Percentiles rank a stretch among this genome's conserved stretches.
Conservation (phyloP, 1,139 yeast genomes). For the Protomyces arabidopsidicola region DNA sequence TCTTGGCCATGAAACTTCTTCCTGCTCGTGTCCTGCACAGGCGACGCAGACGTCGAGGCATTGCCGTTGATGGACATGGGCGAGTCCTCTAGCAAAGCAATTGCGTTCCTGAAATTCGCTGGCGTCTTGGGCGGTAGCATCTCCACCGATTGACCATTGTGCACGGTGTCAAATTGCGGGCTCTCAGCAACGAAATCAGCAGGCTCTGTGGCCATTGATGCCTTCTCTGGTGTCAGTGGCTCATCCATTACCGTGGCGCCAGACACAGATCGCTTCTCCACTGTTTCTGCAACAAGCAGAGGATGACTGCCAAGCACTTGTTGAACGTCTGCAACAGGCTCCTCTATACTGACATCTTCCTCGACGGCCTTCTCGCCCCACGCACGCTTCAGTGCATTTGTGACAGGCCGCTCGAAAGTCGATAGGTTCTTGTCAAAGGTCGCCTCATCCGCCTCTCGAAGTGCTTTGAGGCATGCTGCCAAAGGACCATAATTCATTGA, state of each 20-base stretch:
- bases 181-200: not conserved
- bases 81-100: not conserved
- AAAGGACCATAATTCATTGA: slow-evolving; percentile 30
- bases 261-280: not conserved
- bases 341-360: slow-evolving; percentile 16
- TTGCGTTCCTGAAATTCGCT: slow-evolving; percentile 3
- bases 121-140: slow-evolving; percentile 10
- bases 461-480: slow-evolving; percentile 21
- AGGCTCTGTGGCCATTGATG: not conserved
- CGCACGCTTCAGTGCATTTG: slow-evolving; percentile 28
- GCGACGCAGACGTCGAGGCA: not conserved
- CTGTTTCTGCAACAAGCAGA: not conserved
- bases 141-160: not conserved
- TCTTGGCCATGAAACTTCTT: slow-evolving; percentile 18
- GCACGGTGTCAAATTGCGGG: not conserved
- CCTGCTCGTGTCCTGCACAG: not conserved
- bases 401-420: slow-evolving; percentile 27
- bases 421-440: slow-evolving; percentile 28
- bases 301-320: slow-evolving; percentile 29
- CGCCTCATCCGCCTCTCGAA: slow-evolving; percentile 17
- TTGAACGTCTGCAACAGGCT: slow-evolving; percentile 30
- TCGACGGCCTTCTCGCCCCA: slow-evolving; percentile 29
- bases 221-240: not conserved
- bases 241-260: not conserved
- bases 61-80: not conserved